Percentiles rank a stretch among this genome's conserved stretches.
Evolutionary conservation across 2,329 filamentous ascomycete genomes (phyloP).

Genomic region (Calonectria fujianensis): DNA sequence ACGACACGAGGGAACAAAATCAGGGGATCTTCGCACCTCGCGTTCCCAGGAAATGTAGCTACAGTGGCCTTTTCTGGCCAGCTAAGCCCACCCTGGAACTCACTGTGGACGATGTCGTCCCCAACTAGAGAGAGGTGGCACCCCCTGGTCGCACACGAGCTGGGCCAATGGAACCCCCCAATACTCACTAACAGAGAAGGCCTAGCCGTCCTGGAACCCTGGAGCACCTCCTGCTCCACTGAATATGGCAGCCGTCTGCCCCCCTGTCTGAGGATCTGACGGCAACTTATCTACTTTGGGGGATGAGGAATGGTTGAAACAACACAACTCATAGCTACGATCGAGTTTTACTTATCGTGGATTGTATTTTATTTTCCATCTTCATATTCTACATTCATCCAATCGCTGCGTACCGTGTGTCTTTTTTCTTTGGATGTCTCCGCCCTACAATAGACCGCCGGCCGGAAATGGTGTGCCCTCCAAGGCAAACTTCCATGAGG

Average conservation of each 20-base stretch:
- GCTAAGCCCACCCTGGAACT: conserved; percentile 36
- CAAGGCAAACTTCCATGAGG: neutral
- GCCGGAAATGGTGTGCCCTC: conserved; percentile 2
- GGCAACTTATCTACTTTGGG: conserved; percentile 36
- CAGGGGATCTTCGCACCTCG: conserved; percentile 49
- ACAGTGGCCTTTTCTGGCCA: conserved; percentile 61
- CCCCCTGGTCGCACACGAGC: conserved; percentile 18
- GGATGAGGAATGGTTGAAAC: conserved; percentile 30
- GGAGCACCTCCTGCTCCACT: conserved; percentile 26
- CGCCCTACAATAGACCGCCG: neutral
- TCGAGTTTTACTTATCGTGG: neutral
- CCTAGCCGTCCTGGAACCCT: conserved; percentile 30
- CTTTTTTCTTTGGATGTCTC: neutral
- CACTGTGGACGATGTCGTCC: conserved; percentile 22
- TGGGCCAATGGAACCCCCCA: conserved; percentile 29
- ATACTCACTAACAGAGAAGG: conserved; percentile 18
- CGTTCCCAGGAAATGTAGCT: conserved; percentile 60
- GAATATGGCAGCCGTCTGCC: conserved; percentile 28
- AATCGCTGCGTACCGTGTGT: neutral
- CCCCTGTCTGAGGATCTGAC: conserved; percentile 40
- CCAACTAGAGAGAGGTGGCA: conserved; percentile 12
- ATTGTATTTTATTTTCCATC: neutral
- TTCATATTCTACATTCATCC: conserved; percentile 12
- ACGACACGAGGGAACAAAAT: conserved; percentile 46
- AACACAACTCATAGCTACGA: conserved; percentile 30